phyloP scores from a whole-genome alignment of 179 eudicot species.

The Beta macrorhiza region DNA sequence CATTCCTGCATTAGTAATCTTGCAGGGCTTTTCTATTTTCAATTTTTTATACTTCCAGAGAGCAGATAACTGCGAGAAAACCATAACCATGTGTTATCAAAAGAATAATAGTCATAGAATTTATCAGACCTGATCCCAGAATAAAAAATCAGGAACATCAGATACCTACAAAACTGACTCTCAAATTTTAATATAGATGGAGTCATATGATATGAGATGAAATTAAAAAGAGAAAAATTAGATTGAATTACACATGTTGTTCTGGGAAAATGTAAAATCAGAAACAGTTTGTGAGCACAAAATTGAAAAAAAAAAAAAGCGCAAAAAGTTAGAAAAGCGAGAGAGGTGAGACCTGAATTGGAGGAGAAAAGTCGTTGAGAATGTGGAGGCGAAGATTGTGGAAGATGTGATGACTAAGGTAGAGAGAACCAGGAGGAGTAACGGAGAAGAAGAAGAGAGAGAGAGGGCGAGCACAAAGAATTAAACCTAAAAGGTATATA shows the following conservation, averaged over 20 bases:
- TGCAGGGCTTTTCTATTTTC: slow-evolving; percentile 61
- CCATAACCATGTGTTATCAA: background rate
- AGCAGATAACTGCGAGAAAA: slow-evolving; percentile 49
- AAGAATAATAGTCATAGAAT: background rate
- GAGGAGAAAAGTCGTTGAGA: slow-evolving; percentile 45
- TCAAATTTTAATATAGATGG: background rate
- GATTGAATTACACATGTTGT: too few relatives aligned
- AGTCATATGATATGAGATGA: too few relatives aligned
- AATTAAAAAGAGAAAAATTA: too few relatives aligned
- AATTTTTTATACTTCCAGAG: slow-evolving; percentile 67
- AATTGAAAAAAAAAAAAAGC: background rate
- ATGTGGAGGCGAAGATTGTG: slow-evolving; percentile 54
- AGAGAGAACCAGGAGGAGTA: slow-evolving; percentile 63
- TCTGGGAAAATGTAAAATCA: background rate
- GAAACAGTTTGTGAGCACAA: background rate
- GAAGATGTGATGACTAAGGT: slow-evolving; percentile 62
- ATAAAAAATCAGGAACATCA: background rate
- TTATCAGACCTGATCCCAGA: background rate
- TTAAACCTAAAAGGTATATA: slow-evolving; percentile 51
- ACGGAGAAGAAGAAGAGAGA: slow-evolving; percentile 42
- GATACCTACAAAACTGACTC: background rate
- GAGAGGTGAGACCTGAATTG: slow-evolving; percentile 43
- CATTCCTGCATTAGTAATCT: slow-evolving; percentile 24
- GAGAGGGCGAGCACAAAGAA: slow-evolving; percentile 54
- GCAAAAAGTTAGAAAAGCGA: too few relatives aligned